Conservation (phyloP, 805 yeast genomes). For the Candida silvatica region DNA sequence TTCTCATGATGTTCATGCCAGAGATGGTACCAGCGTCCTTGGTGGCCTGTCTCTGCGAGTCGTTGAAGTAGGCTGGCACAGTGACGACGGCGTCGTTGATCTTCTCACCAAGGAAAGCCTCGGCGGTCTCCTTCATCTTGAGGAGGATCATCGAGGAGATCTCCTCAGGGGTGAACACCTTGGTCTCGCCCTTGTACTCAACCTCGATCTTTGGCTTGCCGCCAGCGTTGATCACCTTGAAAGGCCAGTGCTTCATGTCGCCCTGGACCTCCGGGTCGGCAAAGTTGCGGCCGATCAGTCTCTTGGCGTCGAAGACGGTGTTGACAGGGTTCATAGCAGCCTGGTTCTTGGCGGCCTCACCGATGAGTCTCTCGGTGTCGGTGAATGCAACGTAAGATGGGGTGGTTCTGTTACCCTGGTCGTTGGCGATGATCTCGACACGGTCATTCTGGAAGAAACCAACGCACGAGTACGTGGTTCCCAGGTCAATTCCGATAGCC, state of each 20-base stretch:
- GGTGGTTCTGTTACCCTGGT: constrained; percentile 97
- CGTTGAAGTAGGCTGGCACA: constrained; percentile 96
- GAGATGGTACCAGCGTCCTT: constrained; percentile 97
- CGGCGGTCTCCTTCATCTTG: constrained; percentile 87
- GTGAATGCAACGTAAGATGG: constrained; percentile 96
- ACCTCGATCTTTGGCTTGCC: constrained; percentile 83
- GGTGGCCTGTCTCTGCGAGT: constrained; percentile 97
- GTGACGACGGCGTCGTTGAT: constrained; percentile 92
- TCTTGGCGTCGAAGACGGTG: constrained; percentile 86
- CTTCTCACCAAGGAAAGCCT: constrained; percentile 74
- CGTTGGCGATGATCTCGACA: constrained; percentile 94
- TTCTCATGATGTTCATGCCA: constrained; percentile 89
- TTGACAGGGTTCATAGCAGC: constrained; percentile 89
- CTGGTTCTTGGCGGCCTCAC: constrained; percentile 96
- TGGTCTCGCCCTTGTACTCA: constrained; percentile 76
- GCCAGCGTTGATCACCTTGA: constrained; percentile 61
- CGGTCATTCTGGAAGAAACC: constrained; percentile 86
- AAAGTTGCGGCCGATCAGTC: constrained; percentile 88
- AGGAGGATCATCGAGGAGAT: constrained; percentile 85
- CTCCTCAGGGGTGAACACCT: constrained; percentile 90
- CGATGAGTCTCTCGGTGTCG: constrained; percentile 84
- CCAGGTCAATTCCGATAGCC: constrained; percentile 70
- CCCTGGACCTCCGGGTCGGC: constrained; percentile 72
- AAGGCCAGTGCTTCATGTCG: constrained; percentile 82
- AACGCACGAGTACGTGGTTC: constrained; percentile 90